A percentile compares a stretch with the other conserved stretches of the same genome.
Conservation (phyloP, 1,139 yeast genomes). For the Nakaseomyces bracarensis region DNA sequence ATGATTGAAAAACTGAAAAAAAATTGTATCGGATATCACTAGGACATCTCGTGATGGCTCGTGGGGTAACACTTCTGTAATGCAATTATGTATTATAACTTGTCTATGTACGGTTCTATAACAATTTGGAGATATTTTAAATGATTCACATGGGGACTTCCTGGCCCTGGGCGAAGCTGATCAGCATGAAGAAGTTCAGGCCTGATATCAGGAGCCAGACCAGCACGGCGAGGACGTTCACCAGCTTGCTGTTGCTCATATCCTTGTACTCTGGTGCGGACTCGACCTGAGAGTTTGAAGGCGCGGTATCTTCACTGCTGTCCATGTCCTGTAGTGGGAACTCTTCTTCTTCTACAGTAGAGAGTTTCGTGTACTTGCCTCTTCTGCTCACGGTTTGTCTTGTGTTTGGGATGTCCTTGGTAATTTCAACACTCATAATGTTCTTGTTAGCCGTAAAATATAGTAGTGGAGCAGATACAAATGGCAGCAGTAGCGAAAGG, state of each 20-base stretch:
- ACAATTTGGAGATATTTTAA: background rate
- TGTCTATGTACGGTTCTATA: background rate
- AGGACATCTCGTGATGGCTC: background rate
- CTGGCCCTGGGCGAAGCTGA: constrained; percentile 65
- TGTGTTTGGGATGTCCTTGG: constrained; percentile 12
- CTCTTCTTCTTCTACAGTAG: constrained; percentile 11
- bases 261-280: constrained; percentile 33
- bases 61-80: background rate
- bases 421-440: constrained; percentile 45
- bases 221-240: constrained; percentile 48
- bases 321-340: constrained; percentile 18
- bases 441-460: constrained; percentile 57
- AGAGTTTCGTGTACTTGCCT: background rate
- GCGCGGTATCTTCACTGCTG: constrained; percentile 10
- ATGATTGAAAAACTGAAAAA: background rate
- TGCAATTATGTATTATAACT: constrained; percentile 1
- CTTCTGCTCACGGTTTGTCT: background rate
- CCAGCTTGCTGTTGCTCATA: constrained; percentile 60
- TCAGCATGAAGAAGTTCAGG: constrained; percentile 66
- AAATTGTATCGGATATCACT: background rate
- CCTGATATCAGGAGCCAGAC: constrained; percentile 72
- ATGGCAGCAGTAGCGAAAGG: constrained; percentile 58
- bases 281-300: constrained; percentile 7
- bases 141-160: constrained; percentile 43
- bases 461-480: constrained; percentile 67